Base-by-base conservation (phyloP, 192 early-diverging fungal genomes). In the Coemansia interrupta region DNA sequence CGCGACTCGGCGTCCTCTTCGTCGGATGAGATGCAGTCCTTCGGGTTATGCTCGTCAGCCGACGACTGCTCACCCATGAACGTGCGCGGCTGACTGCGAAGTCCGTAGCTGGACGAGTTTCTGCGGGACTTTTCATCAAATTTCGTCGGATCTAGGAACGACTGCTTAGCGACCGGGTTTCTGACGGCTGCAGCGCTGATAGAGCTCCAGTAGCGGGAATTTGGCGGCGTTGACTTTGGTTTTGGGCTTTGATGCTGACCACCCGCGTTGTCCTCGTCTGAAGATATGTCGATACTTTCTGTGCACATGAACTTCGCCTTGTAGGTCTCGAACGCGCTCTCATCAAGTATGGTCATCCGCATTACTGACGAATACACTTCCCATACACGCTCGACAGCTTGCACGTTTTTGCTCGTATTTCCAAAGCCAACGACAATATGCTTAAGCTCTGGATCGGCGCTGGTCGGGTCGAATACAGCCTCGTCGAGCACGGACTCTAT, bases 401-500 rank as follows among this genome's bases (percentile, higher is more conserved):
- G 2, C 10, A 1, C 32, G 32, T 11, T 36, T 11, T 36, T 2
- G 1, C 5, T 1, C 1, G 23, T 49, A 10, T 44, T 18, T 13
- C 26, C 23, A 56, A 66, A 62, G 50, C 61, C 64, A 23, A 78
- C 10, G 14, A 59, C 43, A 15, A 78, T 68, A 17, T 51, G 49
- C 28, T 32, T 42, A 26, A 68, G 54, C 19, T 18, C 32, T 17
- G 39, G 44, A 24, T 68, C 61, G 18, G 19, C 18, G 41, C 69
- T 68, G 41, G 23, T 15, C 14, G 75, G 75, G 32, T 78, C 61
- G 59, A 78, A 78, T 0, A 60, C 42, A 12, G 11, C 18, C 15
- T 53, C 18, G 0, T 54, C 58, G 48, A 78, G 72, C 4, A 78
- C n/a, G 5, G 39, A 58, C 59, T 78, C 75, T 26, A 68, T 68